These are phyloP conservation scores for Phaeosphaeriaceae sp. DNA, from an alignment of 2,329 filamentous ascomycete species.

Conservation along the genomic window DNA sequence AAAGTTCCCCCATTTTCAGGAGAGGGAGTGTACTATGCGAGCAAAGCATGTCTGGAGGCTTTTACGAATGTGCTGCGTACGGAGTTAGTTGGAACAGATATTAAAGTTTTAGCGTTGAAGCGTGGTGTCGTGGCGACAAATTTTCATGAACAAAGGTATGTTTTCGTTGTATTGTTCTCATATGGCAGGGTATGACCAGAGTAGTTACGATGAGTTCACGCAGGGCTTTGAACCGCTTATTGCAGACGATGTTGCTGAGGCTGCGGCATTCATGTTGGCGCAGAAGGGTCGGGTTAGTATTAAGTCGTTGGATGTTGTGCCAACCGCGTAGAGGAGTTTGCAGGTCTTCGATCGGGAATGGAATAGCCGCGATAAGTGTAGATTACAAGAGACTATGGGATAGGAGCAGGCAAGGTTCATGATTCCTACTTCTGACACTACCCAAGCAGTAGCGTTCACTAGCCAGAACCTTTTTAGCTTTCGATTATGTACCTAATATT, in stretches of 20 bases:
- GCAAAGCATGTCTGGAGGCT: constrained; percentile 56
- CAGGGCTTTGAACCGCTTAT: constrained; percentile 54
- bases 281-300: constrained; percentile 51
- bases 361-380: constrained; percentile 25
- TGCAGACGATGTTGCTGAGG: constrained; percentile 53
- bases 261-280: constrained; percentile 53
- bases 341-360: constrained; percentile 47
- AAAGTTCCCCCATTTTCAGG: constrained; percentile 58
- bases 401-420: not conserved
- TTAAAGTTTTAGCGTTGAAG: constrained; percentile 55
- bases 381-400: constrained; percentile 8
- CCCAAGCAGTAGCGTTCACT: too few species aligned
- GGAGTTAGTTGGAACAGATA: constrained; percentile 56
- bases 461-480: too few species aligned
- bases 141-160: constrained; percentile 53
- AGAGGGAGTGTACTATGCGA: constrained; percentile 58
- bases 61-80: constrained; percentile 58
- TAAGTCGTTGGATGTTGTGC: constrained; percentile 57
- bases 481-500: too few species aligned
- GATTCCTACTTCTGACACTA: too few species aligned
- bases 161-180: not conserved
- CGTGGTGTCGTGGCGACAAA: constrained; percentile 58
- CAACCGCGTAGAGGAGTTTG: constrained; percentile 50
- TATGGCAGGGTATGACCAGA: constrained; percentile 51
- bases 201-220: constrained; percentile 53